These are phyloP conservation scores for Cladosporium sp. DNA, from an alignment of 2,329 filamentous ascomycete species.

Conservation along the genomic window DNA sequence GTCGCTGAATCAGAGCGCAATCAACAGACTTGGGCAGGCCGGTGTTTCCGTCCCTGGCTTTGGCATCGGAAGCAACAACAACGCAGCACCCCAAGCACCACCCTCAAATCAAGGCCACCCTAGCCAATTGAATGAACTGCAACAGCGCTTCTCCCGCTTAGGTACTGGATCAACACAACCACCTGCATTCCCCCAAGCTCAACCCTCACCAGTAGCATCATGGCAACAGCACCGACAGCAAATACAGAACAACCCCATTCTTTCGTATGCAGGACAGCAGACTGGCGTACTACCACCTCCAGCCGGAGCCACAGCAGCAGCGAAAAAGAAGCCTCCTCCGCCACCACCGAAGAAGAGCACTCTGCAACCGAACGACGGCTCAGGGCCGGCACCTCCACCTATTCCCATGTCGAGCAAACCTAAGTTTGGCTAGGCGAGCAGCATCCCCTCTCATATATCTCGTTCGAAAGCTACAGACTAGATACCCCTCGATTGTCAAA, in stretches of 20 bases:
- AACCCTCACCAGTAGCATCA: constrained; percentile 54
- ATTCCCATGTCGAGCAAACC: constrained; percentile 61
- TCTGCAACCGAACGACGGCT: constrained; percentile 41
- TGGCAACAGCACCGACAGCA: constrained; percentile 58
- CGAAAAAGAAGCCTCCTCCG: constrained; percentile 54
- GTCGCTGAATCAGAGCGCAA: constrained; percentile 58
- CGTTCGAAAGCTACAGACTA: not conserved
- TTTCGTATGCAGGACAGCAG: constrained; percentile 44
- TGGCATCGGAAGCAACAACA: constrained; percentile 61
- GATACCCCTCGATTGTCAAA: not conserved
- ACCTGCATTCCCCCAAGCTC: not conserved
- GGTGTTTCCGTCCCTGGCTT: constrained; percentile 78
- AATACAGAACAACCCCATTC: not conserved
- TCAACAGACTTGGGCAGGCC: constrained; percentile 67
- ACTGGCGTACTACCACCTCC: constrained; percentile 34
- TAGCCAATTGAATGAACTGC: constrained; percentile 64
- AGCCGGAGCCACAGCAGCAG: constrained; percentile 33
- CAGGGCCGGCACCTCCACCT: constrained; percentile 51
- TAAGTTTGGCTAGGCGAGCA: constrained; percentile 29
- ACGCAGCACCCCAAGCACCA: constrained; percentile 27
- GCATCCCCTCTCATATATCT: not conserved
- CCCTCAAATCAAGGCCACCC: constrained; percentile 25
- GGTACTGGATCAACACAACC: constrained; percentile 36
- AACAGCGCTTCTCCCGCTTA: constrained; percentile 61
- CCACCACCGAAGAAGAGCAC: constrained; percentile 60